Conservation (phyloP, 768 basidiomycete species). For the Leccinum ochraceum region DNA sequence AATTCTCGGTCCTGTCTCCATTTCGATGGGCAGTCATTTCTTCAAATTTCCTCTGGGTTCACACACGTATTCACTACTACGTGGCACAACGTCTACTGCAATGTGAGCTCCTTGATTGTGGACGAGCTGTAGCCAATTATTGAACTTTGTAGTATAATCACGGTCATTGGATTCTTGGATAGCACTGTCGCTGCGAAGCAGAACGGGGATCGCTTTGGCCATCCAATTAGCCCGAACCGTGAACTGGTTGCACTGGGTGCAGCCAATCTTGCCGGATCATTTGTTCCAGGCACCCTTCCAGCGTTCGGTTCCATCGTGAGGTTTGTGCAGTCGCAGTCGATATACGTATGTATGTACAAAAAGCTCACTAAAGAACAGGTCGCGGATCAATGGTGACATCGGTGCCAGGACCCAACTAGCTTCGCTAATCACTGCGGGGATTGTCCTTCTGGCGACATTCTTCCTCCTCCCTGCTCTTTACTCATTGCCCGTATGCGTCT, state of each 20-base stretch:
- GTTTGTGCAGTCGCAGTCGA: constrained; percentile 37
- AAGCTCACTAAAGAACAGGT: constrained; percentile 37
- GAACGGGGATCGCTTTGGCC: constrained; percentile 79
- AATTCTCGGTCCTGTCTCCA: constrained; percentile 77
- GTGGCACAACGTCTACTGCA: constrained; percentile 82
- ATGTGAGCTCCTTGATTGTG: constrained; percentile 44
- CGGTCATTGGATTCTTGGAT: constrained; percentile 90
- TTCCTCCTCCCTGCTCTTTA: constrained; percentile 86
- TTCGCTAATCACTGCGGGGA: constrained; percentile 68
- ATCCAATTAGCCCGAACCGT: constrained; percentile 90
- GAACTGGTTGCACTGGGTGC: constrained; percentile 91
- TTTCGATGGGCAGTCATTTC: constrained; percentile 60
- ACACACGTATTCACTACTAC: constrained; percentile 62
- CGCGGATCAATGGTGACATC: constrained; percentile 87
- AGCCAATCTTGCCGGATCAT: constrained; percentile 74
- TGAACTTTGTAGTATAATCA: constrained; percentile 55
- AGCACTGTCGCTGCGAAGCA: constrained; percentile 96
- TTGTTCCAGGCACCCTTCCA: constrained; percentile 87
- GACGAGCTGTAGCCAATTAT: background rate
- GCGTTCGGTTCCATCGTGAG: constrained; percentile 93
- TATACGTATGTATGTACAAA: background rate
- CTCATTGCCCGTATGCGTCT: constrained; percentile 86
- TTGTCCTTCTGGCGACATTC: constrained; percentile 84
- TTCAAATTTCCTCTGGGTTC: constrained; percentile 72
- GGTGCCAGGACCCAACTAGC: constrained; percentile 91